Percentiles rank a stretch among this genome's conserved stretches.
Conservation (phyloP, 2,329 filamentous ascomycete species). For the Nothopassalora personata region DNA sequence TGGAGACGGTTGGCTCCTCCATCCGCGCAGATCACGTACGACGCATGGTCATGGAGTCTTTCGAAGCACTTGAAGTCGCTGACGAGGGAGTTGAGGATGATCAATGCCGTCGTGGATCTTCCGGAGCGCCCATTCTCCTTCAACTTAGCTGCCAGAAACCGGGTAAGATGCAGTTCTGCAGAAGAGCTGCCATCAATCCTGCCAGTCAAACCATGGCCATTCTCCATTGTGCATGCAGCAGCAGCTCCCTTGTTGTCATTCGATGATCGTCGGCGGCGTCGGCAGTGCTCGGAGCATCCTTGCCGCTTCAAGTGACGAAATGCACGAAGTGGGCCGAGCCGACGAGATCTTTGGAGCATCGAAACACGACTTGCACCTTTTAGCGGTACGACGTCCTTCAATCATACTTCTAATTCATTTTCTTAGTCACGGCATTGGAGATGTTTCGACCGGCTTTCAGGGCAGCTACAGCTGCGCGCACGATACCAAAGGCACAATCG, state of each 20-base stretch:
- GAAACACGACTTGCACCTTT: conserved; percentile 7
- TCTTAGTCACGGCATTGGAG: conserved; percentile 10
- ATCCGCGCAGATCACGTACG: conserved; percentile 74
- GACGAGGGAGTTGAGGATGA: conserved; percentile 60
- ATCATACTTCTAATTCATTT: conserved; percentile 7
- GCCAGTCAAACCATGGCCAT: background rate
- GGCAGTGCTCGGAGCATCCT: background rate
- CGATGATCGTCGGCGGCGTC: background rate
- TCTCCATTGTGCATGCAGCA: background rate
- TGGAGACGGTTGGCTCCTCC: conserved; percentile 79
- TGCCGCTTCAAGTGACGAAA: background rate
- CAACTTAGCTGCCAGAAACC: background rate
- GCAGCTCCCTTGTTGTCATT: background rate
- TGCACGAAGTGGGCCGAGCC: background rate
- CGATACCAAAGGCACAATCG: conserved; percentile 32
- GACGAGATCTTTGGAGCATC: background rate
- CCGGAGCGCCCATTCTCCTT: conserved; percentile 16
- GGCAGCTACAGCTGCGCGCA: conserved; percentile 31
- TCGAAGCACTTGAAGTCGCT: conserved; percentile 46
- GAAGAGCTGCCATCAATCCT: background rate
- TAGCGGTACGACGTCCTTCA: background rate
- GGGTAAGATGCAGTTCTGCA: background rate
- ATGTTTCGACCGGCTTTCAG: conserved; percentile 53
- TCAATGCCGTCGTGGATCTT: conserved; percentile 36
- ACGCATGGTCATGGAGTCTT: conserved; percentile 49